These are phyloP conservation scores for Aspergillus diversus DNA, from an alignment of 495 filamentous ascomycete genomes.

Conservation along the genomic window DNA sequence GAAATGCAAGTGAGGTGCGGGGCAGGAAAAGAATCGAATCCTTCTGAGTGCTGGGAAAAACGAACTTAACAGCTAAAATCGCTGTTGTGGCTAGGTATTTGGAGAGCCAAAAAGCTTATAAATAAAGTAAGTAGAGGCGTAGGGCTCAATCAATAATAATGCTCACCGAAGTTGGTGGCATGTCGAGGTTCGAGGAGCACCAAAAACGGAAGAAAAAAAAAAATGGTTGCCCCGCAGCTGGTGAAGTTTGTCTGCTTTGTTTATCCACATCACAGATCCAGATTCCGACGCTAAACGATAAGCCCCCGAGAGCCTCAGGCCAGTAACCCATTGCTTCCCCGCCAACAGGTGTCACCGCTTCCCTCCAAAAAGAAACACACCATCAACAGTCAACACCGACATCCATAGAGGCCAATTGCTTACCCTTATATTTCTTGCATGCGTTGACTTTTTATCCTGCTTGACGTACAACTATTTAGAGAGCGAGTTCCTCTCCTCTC, in stretches of 20 bases:
- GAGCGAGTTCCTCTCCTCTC: constrained; percentile 8
- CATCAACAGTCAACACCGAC: constrained; percentile 4
- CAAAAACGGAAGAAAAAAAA: constrained; percentile 16
- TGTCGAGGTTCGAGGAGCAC: too few relatives aligned
- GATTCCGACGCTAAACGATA: constrained; percentile 21
- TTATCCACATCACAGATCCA: constrained; percentile 33
- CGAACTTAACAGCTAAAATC: too few relatives aligned
- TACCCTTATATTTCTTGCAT: background rate
- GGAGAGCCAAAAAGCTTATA: too few relatives aligned
- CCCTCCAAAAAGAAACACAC: constrained; percentile 13
- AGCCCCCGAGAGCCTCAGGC: constrained; percentile 20
- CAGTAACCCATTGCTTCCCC: constrained; percentile 23
- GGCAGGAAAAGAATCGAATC: constrained; percentile 10
- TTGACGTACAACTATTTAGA: background rate
- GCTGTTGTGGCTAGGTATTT: too few relatives aligned
- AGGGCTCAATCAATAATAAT: too few relatives aligned
- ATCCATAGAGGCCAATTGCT: constrained; percentile 1
- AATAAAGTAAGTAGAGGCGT: too few relatives aligned
- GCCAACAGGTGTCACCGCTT: constrained; percentile 32
- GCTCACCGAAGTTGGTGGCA: too few relatives aligned
- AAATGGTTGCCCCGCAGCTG: constrained; percentile 41
- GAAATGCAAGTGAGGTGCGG: constrained; percentile 11
- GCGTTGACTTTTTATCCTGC: background rate
- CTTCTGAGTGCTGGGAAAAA: too few relatives aligned
- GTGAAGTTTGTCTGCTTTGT: constrained; percentile 33